Evolutionary conservation across 164 flowering plant genomes (phyloP).

Genomic region (Tetracentron sinense): DNA sequence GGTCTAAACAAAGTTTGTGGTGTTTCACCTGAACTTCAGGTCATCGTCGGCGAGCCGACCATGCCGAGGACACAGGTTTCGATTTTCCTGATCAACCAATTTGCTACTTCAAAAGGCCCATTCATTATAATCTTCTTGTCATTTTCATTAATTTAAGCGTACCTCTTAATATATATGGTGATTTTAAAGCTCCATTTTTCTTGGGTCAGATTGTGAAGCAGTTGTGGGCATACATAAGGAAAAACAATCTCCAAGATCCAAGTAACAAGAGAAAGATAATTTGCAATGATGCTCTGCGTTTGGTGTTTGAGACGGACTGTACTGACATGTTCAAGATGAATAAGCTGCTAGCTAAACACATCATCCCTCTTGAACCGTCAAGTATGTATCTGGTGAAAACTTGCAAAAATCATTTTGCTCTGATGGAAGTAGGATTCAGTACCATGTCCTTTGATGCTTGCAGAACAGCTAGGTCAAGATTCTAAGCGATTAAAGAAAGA

Average conservation of each 20-base stretch:
- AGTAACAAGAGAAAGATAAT: slow-evolving; percentile 60
- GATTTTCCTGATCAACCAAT: neutral
- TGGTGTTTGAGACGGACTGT: slow-evolving; percentile 56
- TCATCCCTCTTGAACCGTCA: slow-evolving; percentile 62
- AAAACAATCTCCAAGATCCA: slow-evolving; percentile 62
- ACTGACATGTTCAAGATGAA: slow-evolving; percentile 79
- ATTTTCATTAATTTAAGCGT: neutral
- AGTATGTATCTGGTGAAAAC: slow-evolving; percentile 42
- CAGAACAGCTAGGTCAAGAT: slow-evolving; percentile 52
- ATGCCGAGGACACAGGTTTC: slow-evolving; percentile 88
- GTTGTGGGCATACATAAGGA: slow-evolving; percentile 62
- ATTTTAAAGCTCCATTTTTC: neutral
- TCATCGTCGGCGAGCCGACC: slow-evolving; percentile 77
- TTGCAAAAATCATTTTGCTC: neutral
- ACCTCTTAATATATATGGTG: neutral
- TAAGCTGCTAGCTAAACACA: slow-evolving; percentile 58
- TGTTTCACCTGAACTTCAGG: slow-evolving; percentile 87
- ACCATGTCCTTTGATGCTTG: slow-evolving; percentile 16
- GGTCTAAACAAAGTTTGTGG: slow-evolving; percentile 91
- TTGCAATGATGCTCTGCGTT: slow-evolving; percentile 55
- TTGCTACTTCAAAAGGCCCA: neutral
- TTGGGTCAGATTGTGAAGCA: slow-evolving; percentile 58
- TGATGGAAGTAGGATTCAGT: neutral
- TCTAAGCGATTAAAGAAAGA: slow-evolving; percentile 57
- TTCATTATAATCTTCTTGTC: neutral